phyloP scores from a whole-genome alignment of 2,329 filamentous ascomycete species.

The Neoarthrinium moseri region DNA sequence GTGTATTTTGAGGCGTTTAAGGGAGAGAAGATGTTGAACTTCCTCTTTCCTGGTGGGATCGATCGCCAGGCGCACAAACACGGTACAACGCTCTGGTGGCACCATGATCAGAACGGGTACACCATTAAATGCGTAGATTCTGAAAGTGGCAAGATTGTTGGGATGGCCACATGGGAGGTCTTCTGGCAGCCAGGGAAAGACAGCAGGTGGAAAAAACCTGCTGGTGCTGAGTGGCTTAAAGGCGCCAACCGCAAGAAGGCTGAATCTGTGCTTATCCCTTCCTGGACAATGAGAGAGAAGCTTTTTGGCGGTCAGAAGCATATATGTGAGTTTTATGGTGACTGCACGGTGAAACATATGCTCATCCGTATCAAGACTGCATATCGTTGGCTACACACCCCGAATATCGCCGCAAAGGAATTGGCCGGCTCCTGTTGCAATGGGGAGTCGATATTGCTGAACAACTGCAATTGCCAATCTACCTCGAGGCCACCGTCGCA shows the following conservation, averaged over 20 bases:
- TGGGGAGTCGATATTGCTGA: slow-evolving; percentile 22
- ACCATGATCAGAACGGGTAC: slow-evolving; percentile 14
- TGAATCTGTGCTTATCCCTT: slow-evolving; percentile 15
- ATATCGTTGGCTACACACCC: slow-evolving; percentile 22
- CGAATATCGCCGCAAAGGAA: slow-evolving; percentile 19
- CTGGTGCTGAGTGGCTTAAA: slow-evolving; percentile 19
- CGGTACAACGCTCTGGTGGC: slow-evolving; percentile 11
- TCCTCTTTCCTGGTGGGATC: slow-evolving; percentile 15
- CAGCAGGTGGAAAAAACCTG: slow-evolving; percentile 19
- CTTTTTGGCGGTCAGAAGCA: slow-evolving; percentile 20
- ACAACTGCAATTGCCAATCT: slow-evolving; percentile 20
- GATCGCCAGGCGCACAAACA: slow-evolving; percentile 15
- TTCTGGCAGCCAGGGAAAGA: slow-evolving; percentile 19
- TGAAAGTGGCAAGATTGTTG: slow-evolving; percentile 20
- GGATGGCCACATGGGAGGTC: slow-evolving; percentile 25
- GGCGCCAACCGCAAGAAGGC: slow-evolving; percentile 18
- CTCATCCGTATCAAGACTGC: slow-evolving; percentile 17
- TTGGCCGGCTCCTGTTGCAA: slow-evolving; percentile 19
- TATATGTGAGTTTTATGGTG: slow-evolving; percentile 22
- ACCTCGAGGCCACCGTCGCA: slow-evolving; percentile 18
- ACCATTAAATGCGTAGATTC: slow-evolving; percentile 23
- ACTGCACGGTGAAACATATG: not conserved
- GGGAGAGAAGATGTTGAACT: slow-evolving; percentile 15
- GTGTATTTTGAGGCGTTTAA: slow-evolving; percentile 24
- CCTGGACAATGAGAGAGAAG: slow-evolving; percentile 23